Evolutionary conservation across 805 yeast genomes (phyloP), one percentile per base, ranked within the genome.

Genomic region (Lipomyces orientalis): DNA sequence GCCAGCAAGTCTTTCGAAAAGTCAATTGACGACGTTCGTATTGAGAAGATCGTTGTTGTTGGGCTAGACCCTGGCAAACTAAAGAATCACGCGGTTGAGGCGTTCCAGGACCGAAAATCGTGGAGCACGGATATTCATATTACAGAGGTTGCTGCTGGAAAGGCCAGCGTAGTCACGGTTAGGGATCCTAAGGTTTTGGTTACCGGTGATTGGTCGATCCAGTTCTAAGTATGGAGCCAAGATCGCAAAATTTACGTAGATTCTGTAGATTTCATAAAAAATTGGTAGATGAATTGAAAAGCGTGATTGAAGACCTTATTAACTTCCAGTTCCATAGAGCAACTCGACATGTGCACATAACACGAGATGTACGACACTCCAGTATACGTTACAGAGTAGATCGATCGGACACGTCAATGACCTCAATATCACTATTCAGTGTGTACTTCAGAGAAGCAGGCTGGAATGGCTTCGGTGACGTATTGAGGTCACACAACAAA

Each of bases 1-100:
- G 31, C 31, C 51, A 52, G 58, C 33, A 55, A 57, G 31, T 33
- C 60, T 4, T 75, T 75, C 54, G 67, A 72, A 3, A 63, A 75
- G 9, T 59, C 73, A 6, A 74, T 80, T 31, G 80, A 77, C n/a
- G 72, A 70, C 14, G 80, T 84, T n/a, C 76, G 72, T 4, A 78
- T 90, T 61, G 92, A 88, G 70, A 85, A 81, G 69, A 82, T 90
- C 16, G 75, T 86, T 0, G 72, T 91, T 49, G 77, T 87, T 39
- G 86, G 86, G 3, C 71, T 70, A 4, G 70, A 70, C 2, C 54
- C 58, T 1, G 49, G 67, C 14, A 46, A 64, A 8, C 71, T 19
- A 74, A 71, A 16, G 54, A 14, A 19, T 22, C 60, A 49, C 14
- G 16, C 67, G 4, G 81, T 77, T 4, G 66, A 58, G 1, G 80